These are phyloP conservation scores for Colletotrichum chrysophilum DNA, from an alignment of 2,329 filamentous ascomycete species.

Conservation along the genomic window DNA sequence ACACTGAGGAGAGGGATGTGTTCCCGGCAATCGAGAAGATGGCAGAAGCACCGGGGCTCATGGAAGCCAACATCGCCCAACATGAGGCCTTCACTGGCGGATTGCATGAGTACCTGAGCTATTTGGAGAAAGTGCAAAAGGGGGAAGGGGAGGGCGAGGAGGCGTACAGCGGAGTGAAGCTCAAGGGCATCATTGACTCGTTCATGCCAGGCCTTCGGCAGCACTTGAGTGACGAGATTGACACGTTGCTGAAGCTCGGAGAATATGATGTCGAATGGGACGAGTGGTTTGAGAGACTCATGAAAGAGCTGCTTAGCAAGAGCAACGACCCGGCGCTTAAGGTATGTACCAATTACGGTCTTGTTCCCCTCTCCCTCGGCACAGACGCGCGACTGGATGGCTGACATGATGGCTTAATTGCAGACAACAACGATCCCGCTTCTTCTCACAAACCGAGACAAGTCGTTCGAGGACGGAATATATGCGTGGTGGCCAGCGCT, in stretches of 20 bases:
- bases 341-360: conserved; percentile 6
- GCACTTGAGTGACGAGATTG: conserved; percentile 45
- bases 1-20: conserved; percentile 34
- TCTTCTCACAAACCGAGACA: conserved; percentile 29
- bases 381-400: neutral
- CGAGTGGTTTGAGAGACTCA: conserved; percentile 29
- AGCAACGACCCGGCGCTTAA: conserved; percentile 23
- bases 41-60: conserved; percentile 29
- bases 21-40: conserved; percentile 36
- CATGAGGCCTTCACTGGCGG: conserved; percentile 37
- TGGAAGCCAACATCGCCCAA: conserved; percentile 38
- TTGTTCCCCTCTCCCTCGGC: neutral
- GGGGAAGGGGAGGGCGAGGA: conserved; percentile 29
- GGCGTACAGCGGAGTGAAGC: conserved; percentile 33
- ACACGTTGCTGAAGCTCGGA: conserved; percentile 36
- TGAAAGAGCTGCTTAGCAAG: conserved; percentile 21
- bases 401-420: neutral
- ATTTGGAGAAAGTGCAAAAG: conserved; percentile 32
- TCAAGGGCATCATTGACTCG: conserved; percentile 35
- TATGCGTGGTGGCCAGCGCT: conserved; percentile 29
- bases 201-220: conserved; percentile 37
- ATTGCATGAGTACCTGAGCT: conserved; percentile 34
- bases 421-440: conserved; percentile 22
- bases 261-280: conserved; percentile 40
- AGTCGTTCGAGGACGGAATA: conserved; percentile 27